Evolutionary conservation across 257 asterid genomes (phyloP).

Genomic region (Gardenia jasminoides): DNA sequence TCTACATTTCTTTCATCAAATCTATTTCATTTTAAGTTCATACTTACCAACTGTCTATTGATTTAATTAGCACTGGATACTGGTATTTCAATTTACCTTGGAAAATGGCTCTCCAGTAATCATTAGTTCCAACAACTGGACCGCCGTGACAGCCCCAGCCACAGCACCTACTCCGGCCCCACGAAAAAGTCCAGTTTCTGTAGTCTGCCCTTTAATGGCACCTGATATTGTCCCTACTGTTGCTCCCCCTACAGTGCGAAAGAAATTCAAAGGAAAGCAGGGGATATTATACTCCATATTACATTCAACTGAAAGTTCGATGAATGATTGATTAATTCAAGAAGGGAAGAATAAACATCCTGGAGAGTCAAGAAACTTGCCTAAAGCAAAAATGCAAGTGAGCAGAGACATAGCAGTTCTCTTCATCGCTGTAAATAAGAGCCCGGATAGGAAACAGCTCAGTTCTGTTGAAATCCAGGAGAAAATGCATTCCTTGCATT

Average conservation of each 20-base stretch:
- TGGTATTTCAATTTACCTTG: slow-evolving; percentile 45
- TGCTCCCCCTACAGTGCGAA: slow-evolving; percentile 65
- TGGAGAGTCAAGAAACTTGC: slow-evolving; percentile 25
- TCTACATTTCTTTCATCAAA: no score
- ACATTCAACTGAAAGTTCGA: background rate
- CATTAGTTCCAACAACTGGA: slow-evolving; percentile 74
- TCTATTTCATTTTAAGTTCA: background rate
- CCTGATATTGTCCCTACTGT: slow-evolving; percentile 68
- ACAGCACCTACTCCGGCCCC: slow-evolving; percentile 90
- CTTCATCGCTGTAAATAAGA: slow-evolving; percentile 38
- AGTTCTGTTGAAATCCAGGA: slow-evolving; percentile 27
- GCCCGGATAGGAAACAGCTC: slow-evolving; percentile 25
- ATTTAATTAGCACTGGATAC: no score
- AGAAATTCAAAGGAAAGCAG: background rate
- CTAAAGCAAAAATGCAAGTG: slow-evolving; percentile 60
- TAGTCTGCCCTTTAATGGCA: slow-evolving; percentile 88
- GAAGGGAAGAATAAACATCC: background rate
- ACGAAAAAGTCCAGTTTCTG: slow-evolving; percentile 82
- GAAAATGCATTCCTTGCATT: slow-evolving; percentile 16
- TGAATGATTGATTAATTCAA: background rate
- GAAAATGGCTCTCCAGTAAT: slow-evolving; percentile 81
- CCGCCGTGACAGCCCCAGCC: slow-evolving; percentile 81
- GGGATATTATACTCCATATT: background rate
- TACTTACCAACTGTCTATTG: no score
- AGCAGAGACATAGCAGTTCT: slow-evolving; percentile 40